A percentile compares a stretch with the other conserved stretches of the same genome.
These are phyloP conservation scores for Suillus hirtellus DNA, from an alignment of 768 basidiomycete species.

Conservation along the genomic window DNA sequence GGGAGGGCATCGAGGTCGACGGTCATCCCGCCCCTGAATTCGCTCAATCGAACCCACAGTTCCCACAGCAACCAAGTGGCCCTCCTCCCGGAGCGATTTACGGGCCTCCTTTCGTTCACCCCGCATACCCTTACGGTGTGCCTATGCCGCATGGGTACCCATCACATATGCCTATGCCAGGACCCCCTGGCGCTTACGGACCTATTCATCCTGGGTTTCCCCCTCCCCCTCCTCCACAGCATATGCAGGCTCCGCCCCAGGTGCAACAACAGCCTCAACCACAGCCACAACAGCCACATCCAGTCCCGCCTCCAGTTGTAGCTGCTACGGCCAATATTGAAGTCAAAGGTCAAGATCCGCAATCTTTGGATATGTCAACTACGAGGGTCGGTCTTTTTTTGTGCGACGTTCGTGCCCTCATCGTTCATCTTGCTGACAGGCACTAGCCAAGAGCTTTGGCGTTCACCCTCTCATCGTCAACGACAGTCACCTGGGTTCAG, in stretches of 20 bases:
- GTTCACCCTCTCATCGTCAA: conserved; percentile 71
- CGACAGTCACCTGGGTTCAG: conserved; percentile 55
- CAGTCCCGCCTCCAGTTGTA: conserved; percentile 26
- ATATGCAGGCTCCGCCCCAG: conserved; percentile 37
- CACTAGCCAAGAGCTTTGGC: conserved; percentile 78
- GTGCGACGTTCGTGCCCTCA: neutral
- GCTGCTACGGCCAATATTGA: conserved; percentile 30
- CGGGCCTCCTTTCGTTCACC: conserved; percentile 39
- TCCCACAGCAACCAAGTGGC: conserved; percentile 26
- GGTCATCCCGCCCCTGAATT: conserved; percentile 28
- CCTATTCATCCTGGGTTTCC: conserved; percentile 64
- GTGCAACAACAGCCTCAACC: conserved; percentile 37
- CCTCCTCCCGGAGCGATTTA: conserved; percentile 34
- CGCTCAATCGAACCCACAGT: conserved; percentile 35
- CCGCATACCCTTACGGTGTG: conserved; percentile 44
- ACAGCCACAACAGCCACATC: conserved; percentile 34
- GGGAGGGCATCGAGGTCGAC: conserved; percentile 65
- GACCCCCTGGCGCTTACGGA: conserved; percentile 45
- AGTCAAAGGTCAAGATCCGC: conserved; percentile 77
- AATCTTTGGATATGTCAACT: conserved; percentile 76
- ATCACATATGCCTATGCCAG: conserved; percentile 42
- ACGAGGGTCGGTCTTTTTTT: conserved; percentile 45
- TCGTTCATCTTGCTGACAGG: conserved; percentile 34
- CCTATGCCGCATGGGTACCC: conserved; percentile 47
- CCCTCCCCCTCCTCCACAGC: conserved; percentile 34